Evolutionary conservation across 805 yeast genomes (phyloP).

Genomic region (Metschnikowia lunata): DNA sequence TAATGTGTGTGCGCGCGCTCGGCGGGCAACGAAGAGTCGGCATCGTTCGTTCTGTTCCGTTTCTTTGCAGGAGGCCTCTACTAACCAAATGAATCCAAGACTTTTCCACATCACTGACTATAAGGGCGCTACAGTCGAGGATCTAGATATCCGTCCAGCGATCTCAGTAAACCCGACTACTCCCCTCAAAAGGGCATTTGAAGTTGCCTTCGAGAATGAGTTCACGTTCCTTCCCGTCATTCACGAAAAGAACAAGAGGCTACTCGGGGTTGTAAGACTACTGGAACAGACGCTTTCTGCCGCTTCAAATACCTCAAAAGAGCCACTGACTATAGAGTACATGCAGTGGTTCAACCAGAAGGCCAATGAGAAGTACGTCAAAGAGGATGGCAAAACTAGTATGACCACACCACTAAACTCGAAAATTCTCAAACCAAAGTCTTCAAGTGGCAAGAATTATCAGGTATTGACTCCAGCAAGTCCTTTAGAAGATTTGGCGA

Average conservation of each 20-base stretch:
- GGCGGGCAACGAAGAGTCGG: no score
- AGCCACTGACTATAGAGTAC: constrained; percentile 27
- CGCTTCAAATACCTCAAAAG: neutral
- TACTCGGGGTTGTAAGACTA: constrained; percentile 47
- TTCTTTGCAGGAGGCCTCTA: no score
- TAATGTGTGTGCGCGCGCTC: neutral
- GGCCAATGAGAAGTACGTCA: constrained; percentile 31
- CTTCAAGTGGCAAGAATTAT: constrained; percentile 31
- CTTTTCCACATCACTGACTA: constrained; percentile 35
- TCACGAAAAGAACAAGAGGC: constrained; percentile 39
- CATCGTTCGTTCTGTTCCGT: no score
- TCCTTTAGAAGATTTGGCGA: constrained; percentile 50
- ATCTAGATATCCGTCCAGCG: constrained; percentile 56
- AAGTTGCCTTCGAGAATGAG: constrained; percentile 51
- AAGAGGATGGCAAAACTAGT: constrained; percentile 13
- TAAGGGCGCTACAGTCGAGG: constrained; percentile 55
- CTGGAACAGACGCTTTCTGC: constrained; percentile 22
- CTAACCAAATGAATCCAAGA: constrained; percentile 3
- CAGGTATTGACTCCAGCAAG: constrained; percentile 49
- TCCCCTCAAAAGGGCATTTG: constrained; percentile 46
- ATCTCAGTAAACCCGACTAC: constrained; percentile 48
- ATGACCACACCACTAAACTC: constrained; percentile 23
- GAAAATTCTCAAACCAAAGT: constrained; percentile 32
- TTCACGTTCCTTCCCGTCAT: constrained; percentile 54
- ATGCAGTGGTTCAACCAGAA: constrained; percentile 43